Percentiles rank a stretch among this genome's conserved stretches.
Evolutionary conservation across 768 basidiomycete species (phyloP).

Genomic region (Arthromyces matolae): DNA sequence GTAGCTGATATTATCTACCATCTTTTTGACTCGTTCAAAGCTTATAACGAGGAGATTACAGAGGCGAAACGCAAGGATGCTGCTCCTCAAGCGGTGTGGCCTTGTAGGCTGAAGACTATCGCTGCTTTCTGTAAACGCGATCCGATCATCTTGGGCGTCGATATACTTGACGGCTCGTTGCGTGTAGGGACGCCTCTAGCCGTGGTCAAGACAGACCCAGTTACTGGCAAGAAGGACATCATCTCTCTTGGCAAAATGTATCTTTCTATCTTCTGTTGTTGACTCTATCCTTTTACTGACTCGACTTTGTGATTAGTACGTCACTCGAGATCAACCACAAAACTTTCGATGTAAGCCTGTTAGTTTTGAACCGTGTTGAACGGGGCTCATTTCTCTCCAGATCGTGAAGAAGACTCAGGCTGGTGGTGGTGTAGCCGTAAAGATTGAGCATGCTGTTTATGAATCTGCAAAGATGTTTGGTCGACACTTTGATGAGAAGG

Average conservation of each 20-base stretch:
- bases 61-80: conserved; percentile 93
- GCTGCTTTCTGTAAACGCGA: conserved; percentile 96
- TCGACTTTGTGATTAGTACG: conserved; percentile 50
- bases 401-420: conserved; percentile 90
- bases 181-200: conserved; percentile 92
- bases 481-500: conserved; percentile 93
- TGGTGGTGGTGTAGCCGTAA: conserved; percentile 96
- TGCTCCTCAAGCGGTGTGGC: conserved; percentile 95
- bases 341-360: conserved; percentile 58
- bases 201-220: conserved; percentile 88
- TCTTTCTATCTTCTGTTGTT: conserved; percentile 24
- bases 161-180: conserved; percentile 89
- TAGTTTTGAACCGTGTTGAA: not conserved
- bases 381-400: conserved; percentile 33
- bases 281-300: not conserved
- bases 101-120: conserved; percentile 88
- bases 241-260: conserved; percentile 94
- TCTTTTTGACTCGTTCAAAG: conserved; percentile 93
- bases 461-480: conserved; percentile 95
- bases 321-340: conserved; percentile 98
- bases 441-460: conserved; percentile 97
- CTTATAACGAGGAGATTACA: conserved; percentile 85
- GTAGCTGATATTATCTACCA: conserved; percentile 98
- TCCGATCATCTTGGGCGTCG: conserved; percentile 95
- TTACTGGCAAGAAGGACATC: conserved; percentile 86